phyloP scores from a whole-genome alignment of 257 asterid species.

The Hygrophila difformis region DNA sequence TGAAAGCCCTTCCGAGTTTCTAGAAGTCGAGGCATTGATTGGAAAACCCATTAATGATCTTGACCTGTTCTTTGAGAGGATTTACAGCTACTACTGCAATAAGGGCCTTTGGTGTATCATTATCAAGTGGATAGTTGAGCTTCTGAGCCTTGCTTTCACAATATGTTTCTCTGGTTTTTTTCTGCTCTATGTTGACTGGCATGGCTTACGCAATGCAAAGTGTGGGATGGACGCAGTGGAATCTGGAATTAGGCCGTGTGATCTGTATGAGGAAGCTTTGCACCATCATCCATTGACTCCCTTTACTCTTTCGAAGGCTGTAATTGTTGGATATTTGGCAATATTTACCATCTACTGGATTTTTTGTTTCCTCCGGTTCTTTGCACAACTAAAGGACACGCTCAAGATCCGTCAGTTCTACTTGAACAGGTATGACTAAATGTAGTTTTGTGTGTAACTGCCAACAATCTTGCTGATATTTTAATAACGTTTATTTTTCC shows the following conservation, averaged over 20 bases:
- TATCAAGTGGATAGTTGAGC: conserved; percentile 82
- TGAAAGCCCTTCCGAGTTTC: conserved; percentile 97
- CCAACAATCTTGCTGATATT: too few species aligned
- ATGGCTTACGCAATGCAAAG: conserved; percentile 87
- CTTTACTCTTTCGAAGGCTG: conserved; percentile 63
- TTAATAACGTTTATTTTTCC: too few species aligned
- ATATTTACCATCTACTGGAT: conserved; percentile 75
- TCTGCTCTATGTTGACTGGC: conserved; percentile 83
- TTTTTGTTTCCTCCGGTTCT: conserved; percentile 75
- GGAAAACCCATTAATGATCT: conserved; percentile 72
- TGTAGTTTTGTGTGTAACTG: too few species aligned
- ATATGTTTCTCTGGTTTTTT: conserved; percentile 87
- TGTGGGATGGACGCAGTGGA: conserved; percentile 99
- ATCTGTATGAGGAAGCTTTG: conserved; percentile 83
- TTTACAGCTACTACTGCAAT: conserved; percentile 81
- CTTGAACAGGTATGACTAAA: conserved; percentile 52
- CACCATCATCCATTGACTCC: conserved; percentile 82
- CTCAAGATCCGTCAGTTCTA: conserved; percentile 78
- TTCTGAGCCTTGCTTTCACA: conserved; percentile 74
- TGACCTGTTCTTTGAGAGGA: conserved; percentile 89
- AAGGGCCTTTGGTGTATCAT: conserved; percentile 98
- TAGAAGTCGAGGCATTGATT: conserved; percentile 66
- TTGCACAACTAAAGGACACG: conserved; percentile 81
- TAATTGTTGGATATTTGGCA: conserved; percentile 79
- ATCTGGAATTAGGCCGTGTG: conserved; percentile 93